These are phyloP conservation scores for Berkeleyomyces rouxiae DNA, from an alignment of 2,329 filamentous ascomycete genomes.

Conservation along the genomic window DNA sequence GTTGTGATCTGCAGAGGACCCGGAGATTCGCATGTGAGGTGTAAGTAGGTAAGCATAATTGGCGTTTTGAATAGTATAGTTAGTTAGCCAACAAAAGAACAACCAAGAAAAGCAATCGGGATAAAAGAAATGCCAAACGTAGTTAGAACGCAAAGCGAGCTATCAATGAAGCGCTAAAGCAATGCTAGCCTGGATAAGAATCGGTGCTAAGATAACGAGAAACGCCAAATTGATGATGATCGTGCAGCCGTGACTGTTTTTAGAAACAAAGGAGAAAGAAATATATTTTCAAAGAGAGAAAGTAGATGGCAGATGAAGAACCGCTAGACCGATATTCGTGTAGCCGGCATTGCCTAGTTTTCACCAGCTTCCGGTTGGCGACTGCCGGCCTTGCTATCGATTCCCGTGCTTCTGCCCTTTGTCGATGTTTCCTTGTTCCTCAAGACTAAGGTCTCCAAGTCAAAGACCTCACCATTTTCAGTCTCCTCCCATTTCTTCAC, in stretches of 20 bases:
- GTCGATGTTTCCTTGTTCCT: neutral
- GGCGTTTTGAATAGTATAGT: neutral
- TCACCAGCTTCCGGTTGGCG: neutral
- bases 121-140: neutral
- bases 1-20: neutral
- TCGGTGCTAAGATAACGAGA: neutral
- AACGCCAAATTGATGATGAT: neutral
- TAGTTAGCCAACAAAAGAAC: neutral
- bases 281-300: neutral
- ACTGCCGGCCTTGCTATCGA: neutral
- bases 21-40: neutral
- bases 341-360: constrained; percentile 6
- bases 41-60: neutral
- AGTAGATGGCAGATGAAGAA: neutral
- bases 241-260: neutral
- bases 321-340: neutral
- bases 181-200: neutral
- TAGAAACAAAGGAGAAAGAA: neutral
- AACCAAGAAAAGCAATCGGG: neutral
- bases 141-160: neutral
- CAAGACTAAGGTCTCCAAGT: constrained; percentile 7
- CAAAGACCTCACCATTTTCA: constrained; percentile 1
- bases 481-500: constrained; percentile 26
- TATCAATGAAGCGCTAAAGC: neutral
- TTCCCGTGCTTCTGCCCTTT: too few species aligned